These are phyloP conservation scores for Mixia osmundae DNA, from an alignment of 1,284 basidiomycete genomes.

Conservation along the genomic window DNA sequence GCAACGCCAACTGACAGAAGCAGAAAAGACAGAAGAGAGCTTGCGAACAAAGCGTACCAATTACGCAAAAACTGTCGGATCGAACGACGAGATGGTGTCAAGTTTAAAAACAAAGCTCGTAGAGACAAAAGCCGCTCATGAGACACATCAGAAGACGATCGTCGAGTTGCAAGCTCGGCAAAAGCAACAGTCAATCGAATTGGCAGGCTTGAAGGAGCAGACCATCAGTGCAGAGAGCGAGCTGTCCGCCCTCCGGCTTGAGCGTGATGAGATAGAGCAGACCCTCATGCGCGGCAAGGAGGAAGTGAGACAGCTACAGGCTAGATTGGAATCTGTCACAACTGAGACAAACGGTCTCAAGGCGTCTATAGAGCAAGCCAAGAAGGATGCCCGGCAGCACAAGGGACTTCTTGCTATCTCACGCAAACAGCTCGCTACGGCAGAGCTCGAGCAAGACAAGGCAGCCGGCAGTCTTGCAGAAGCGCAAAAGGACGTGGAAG, in stretches of 20 bases:
- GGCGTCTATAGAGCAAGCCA: slow-evolving; percentile 57
- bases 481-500: slow-evolving; percentile 34
- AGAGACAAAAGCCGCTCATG: slow-evolving; percentile 39
- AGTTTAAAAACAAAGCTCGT: slow-evolving; percentile 22
- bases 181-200: slow-evolving; percentile 43
- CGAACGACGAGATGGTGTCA: too few relatives aligned
- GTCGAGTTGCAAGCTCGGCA: slow-evolving; percentile 47
- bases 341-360: slow-evolving; percentile 49
- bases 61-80: too few relatives aligned
- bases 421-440: slow-evolving; percentile 71
- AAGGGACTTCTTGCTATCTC: slow-evolving; percentile 84
- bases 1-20: too few relatives aligned
- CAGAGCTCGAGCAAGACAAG: slow-evolving; percentile 51
- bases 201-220: slow-evolving; percentile 51
- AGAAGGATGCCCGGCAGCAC: slow-evolving; percentile 86
- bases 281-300: slow-evolving; percentile 76
- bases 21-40: too few relatives aligned
- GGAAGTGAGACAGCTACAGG: slow-evolving; percentile 65
- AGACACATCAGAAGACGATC: slow-evolving; percentile 56
- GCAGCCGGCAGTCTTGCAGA: slow-evolving; percentile 31
- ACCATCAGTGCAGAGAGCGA: slow-evolving; percentile 81
- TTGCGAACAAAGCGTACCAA: too few relatives aligned
- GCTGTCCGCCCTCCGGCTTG: slow-evolving; percentile 61
- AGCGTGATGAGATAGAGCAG: slow-evolving; percentile 82
- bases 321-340: slow-evolving; percentile 54